Base-by-base conservation (phyloP, 2,329 filamentous ascomycete species). In the Hypocrella siamensis region DNA sequence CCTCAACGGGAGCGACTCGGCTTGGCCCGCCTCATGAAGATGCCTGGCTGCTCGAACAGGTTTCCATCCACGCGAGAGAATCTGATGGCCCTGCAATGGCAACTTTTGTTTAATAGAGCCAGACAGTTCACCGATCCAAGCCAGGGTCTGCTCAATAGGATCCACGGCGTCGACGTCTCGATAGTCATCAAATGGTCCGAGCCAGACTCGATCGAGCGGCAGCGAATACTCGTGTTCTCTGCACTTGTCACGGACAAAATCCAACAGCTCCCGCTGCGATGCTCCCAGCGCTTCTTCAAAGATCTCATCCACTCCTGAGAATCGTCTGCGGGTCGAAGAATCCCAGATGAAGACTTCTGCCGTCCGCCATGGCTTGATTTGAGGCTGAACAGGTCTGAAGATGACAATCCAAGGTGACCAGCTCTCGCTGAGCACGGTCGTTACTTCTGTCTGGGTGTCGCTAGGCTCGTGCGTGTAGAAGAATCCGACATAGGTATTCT, bases 341-440 rank as follows among this genome's bases (percentile, higher is more conserved):
- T 74, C 70, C 67, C 67, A 72, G 25, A 75, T 65, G 5, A 74
- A 49, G 10, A 75, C 40, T 40, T 74, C 67, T 3, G 56, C 53
- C 2, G 32, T 31, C 1, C 2, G 39, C 43, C 51, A 60, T 1
- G 45, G 40, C 16, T 33, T 44, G 1, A 7, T 11, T 34, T 61
- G 52, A 2, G 54, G 48, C n/a, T 61, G 48, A 4, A 49, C 41
- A 0, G 63, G 58, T 9, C 69, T 58, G 35, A 60, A 58, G 11
- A 67, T 42, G 0, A 52, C 63, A 21, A 72, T 38, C 67, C 68
- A 75, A 1, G 69, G 63, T 26, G 28, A 32, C 22, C 22, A 22
- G 4, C 12, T 17, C 9, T 16, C 17, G 6, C 40, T 1, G 32
- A 30, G 1, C 17, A 28, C 29, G 17, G 16, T 14, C 16, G 17